Percentiles rank a stretch among this genome's conserved stretches.
phyloP scores from a whole-genome alignment of 768 basidiomycete genomes.

The Rubroboletus pulcherrimus region DNA sequence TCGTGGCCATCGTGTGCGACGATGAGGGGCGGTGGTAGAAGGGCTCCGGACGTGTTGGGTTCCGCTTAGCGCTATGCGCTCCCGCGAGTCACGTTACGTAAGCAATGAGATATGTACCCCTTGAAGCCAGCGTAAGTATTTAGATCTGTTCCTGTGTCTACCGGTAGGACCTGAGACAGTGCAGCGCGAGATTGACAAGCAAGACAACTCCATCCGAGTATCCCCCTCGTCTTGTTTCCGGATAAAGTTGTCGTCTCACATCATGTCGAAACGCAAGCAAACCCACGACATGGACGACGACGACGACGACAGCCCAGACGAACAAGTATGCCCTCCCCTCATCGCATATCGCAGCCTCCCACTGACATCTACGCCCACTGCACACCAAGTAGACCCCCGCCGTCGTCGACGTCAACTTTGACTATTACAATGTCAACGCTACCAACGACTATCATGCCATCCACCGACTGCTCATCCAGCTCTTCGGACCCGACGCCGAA shows the following conservation, averaged over 20 bases:
- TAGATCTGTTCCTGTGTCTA: no score
- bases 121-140: no score
- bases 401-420: conserved; percentile 49
- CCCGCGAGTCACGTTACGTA: conserved; percentile 11
- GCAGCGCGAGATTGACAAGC: no score
- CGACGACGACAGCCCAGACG: conserved; percentile 38
- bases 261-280: conserved; percentile 57
- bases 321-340: conserved; percentile 35
- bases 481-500: conserved; percentile 72
- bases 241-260: not conserved
- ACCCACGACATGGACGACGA: conserved; percentile 32
- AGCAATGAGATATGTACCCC: conserved; percentile 1
- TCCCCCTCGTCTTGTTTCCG: not conserved
- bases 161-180: no score
- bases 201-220: no score
- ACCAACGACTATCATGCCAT: conserved; percentile 83
- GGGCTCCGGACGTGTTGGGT: not conserved
- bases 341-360: not conserved
- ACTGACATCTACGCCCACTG: not conserved
- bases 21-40: conserved; percentile 3
- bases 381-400: conserved; percentile 13
- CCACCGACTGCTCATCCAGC: conserved; percentile 66
- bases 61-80: not conserved
- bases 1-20: conserved; percentile 21
- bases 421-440: conserved; percentile 87